Evolutionary conservation across 495 filamentous ascomycete genomes (phyloP), one percentile per base, ranked within the genome.

Genomic region (Neurospora sp.): DNA sequence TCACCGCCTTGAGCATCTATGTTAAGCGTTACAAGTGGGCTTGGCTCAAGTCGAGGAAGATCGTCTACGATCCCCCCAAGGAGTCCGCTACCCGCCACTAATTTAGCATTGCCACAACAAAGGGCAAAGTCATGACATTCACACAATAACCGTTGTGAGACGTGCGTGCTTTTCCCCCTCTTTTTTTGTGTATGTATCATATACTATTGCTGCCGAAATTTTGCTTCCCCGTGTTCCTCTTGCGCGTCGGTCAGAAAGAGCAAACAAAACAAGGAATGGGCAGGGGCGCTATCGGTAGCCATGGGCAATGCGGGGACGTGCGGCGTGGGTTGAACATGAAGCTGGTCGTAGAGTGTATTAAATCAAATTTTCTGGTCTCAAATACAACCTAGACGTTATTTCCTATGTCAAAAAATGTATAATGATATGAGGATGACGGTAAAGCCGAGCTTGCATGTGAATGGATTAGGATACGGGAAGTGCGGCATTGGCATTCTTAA

Each of bases 11-110:
- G 75, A 94, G 91, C 82, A 89, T 99, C 75, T 99, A 95, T 94
- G 90, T 99, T 75, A 99, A 99, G 93, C 90, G 92, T 76, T 98
- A 99, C 89, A 98, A 98, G 88, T 99, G 96, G 96, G 83, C 92
- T 42, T 90, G 92, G 72, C 84, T 99, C 84, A 99, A 99, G 90
- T 91, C 94, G 72, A 89, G 96, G 77, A 96, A 97, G 88, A 83
- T 99, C 77, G 88, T 92, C 76, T 95, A 95, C 86, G 91, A 91
- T 82, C 91, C 93, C 48, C 93, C 93, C n/a, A 84, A 85, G 79
- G 75, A 70, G 7, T 72, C 72, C 72, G 74, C 79, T 48, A 74
- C 76, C 72, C 83, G 82, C 70, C 59, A 61, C 71, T 85, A 81
- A 83, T 68, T 20, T 31, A 35, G 68, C 40, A 59, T 68, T 69